Evolutionary conservation across 176 grass and related monocot genomes (phyloP), one percentile per base, ranked within the genome.

Genomic region (Carex kokanica): DNA sequence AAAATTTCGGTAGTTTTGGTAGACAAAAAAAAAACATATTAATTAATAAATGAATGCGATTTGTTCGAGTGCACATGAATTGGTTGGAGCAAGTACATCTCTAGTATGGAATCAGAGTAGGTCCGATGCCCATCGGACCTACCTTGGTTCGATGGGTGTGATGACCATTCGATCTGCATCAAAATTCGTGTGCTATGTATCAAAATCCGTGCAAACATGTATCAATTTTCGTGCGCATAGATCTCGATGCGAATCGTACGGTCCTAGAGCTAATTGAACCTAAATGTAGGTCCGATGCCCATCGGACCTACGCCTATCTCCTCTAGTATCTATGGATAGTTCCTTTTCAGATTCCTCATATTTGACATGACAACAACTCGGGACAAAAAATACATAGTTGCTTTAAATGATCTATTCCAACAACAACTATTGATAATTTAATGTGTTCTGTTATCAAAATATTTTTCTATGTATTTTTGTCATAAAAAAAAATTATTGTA

Each of bases 81-180:
- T 29, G 72, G 72, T 54, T 54, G 72, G 71, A 75, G 20, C 23
- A 75, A 16, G n/a, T 75, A 43, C 72, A 75, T 75, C 29, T 75
- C 38, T 64, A n/a, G n/a, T n/a, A n/a, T n/a, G n/a, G n/a, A n/a
- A n/a, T n/a, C n/a, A n/a, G n/a, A n/a, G n/a, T n/a, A n/a, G n/a
- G n/a, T n/a, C n/a, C n/a, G n/a, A n/a, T n/a, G n/a, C n/a, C n/a
- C n/a, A n/a, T n/a, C n/a, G n/a, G n/a, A n/a, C n/a, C n/a, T n/a
- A n/a, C n/a, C n/a, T n/a, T n/a, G n/a, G n/a, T n/a, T n/a, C n/a
- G n/a, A n/a, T n/a, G n/a, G n/a, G n/a, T n/a, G n/a, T n/a, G n/a
- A n/a, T n/a, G n/a, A n/a, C n/a, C n/a, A n/a, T n/a, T n/a, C n/a
- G n/a, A n/a, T n/a, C n/a, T n/a, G n/a, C n/a, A n/a, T n/a, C n/a